These are phyloP conservation scores for Acanthamoeba lenticulata DNA, from an alignment of 208 protist species.

Conservation along the genomic window DNA sequence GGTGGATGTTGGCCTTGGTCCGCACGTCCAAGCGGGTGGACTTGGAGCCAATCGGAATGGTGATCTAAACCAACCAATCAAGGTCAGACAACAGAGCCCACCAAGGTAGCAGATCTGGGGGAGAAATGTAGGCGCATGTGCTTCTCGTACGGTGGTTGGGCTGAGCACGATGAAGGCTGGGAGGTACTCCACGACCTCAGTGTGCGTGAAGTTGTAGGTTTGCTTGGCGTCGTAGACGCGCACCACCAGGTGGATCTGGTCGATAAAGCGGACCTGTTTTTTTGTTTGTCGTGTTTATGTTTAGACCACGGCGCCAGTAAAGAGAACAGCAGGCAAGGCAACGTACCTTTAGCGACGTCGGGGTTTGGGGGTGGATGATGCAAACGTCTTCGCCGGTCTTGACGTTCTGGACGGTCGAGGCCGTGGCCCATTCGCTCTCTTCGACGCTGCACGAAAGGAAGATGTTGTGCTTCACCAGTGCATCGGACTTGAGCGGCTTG, in stretches of 20 bases:
- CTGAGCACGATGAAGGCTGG: constrained; percentile 60
- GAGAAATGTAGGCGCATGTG: not conserved
- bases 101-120: not conserved
- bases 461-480: constrained; percentile 61
- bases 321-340: not conserved
- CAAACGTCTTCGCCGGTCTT: constrained; percentile 8
- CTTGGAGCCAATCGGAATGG: constrained; percentile 24
- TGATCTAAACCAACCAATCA: not conserved
- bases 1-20: constrained; percentile 25
- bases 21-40: not conserved
- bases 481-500: not conserved
- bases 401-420: not conserved
- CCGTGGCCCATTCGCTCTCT: constrained; percentile 53
- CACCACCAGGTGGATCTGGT: constrained; percentile 31
- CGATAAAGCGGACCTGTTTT: constrained; percentile 29
- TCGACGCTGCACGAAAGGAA: not conserved
- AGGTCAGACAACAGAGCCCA: not conserved
- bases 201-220: constrained; percentile 53
- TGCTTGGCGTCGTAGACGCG: constrained; percentile 36
- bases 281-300: not conserved
- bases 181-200: not conserved
- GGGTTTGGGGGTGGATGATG: constrained; percentile 36
- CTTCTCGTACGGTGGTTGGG: not conserved
- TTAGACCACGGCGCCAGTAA: not conserved
- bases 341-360: constrained; percentile 42